Evolutionary conservation across 2,329 filamentous ascomycete genomes (phyloP), one percentile per base, ranked within the genome.

Genomic region (Aspergillus novofumigatus): DNA sequence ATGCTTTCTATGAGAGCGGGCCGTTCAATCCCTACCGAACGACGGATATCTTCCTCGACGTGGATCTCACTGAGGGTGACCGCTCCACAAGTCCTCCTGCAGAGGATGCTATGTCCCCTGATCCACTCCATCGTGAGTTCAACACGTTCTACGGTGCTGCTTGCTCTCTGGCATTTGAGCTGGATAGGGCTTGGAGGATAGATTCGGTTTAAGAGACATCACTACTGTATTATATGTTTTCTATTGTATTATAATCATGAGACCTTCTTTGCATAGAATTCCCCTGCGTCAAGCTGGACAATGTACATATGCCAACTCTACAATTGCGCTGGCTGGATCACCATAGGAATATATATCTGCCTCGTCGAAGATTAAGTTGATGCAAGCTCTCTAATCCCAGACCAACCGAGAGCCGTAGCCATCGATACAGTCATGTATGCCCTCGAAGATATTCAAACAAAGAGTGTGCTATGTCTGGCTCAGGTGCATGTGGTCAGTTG

Each of bases 91-190:
- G 52, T 35, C 23, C 21, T 38, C 38, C 51, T 28, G n/a, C 49
- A 17, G 20, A 44, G 11, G 44, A 49, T 8, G 47, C 52, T 8
- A 25, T 38, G 1, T 51, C 59, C 11, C 55, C 60, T 14, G 52
- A 48, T n/a, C 47, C 62, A 35, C 54, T 68, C 38, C 58, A 67
- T 48, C 53, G 58, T 1, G 59, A 67, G 10, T 76, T 76, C 53
- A 62, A 69, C 53, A 67, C 67, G 0, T 75, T 77, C 50, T 76
- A 76, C 51, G 67, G 58, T 5, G 59, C 68, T 11, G 70, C 74
- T 17, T 77, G 73, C 55, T 63, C 67, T 10, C 65, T 77, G 65
- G 72, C 74, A 25, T 75, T 76, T 58, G 62, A 70, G 54, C 56
- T 75, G 45, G 67, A 72, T 25, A 64, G 49, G 41, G 58, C 63